Evolutionary conservation across 192 early-diverging fungal genomes (phyloP).

Genomic region (Coemansia sp.): DNA sequence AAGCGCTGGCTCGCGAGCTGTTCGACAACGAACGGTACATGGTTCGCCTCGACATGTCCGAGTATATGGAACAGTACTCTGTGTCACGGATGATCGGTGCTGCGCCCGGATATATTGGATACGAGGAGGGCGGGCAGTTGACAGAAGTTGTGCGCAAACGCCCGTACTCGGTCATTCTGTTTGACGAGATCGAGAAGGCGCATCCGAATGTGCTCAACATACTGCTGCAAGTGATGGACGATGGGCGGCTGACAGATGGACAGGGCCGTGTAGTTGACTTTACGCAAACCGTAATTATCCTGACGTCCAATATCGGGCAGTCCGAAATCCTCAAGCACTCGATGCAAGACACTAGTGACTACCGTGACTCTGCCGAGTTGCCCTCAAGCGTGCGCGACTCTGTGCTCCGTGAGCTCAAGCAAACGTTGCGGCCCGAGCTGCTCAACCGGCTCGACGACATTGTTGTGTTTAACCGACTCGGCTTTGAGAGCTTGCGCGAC

Average conservation of each 20-base stretch:
- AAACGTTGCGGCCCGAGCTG: conserved; percentile 88
- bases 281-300: conserved; percentile 92
- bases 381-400: conserved; percentile 46
- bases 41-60: conserved; percentile 97
- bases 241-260: conserved; percentile 92
- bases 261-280: conserved; percentile 93
- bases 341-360: conserved; percentile 20
- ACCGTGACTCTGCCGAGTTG: conserved; percentile 32
- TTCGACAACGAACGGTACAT: conserved; percentile 97
- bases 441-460: conserved; percentile 96
- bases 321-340: conserved; percentile 56
- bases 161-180: conserved; percentile 91
- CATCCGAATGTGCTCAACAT: conserved; percentile 80
- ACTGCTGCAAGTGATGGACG: conserved; percentile 84
- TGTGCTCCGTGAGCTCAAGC: conserved; percentile 83
- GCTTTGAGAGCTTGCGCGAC: conserved; percentile 58
- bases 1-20: conserved; percentile 79
- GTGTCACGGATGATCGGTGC: conserved; percentile 91
- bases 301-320: conserved; percentile 90
- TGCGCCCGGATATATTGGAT: conserved; percentile 95
- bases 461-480: conserved; percentile 79
- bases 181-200: conserved; percentile 99
- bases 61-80: conserved; percentile 92
- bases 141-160: conserved; percentile 90
- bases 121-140: conserved; percentile 94